phyloP scores from a whole-genome alignment of 1,284 basidiomycete species.

The Tranzscheliella williamsii region DNA sequence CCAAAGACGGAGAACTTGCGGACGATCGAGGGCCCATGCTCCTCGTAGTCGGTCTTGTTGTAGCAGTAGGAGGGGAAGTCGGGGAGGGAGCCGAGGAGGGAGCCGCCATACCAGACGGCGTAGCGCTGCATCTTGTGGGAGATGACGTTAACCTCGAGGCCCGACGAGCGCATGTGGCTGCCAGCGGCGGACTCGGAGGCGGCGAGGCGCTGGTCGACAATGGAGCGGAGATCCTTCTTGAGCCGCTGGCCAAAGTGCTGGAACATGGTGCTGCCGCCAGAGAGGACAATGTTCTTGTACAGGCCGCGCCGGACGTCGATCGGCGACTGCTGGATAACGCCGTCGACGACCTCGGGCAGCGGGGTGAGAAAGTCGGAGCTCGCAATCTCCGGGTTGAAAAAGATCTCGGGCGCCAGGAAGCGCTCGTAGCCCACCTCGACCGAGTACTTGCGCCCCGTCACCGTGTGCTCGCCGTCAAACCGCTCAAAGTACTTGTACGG shows the following conservation, averaged over 20 bases:
- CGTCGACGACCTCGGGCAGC: slow-evolving; percentile 92
- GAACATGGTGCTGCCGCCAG: slow-evolving; percentile 96
- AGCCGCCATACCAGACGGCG: slow-evolving; percentile 98
- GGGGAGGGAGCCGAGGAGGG: slow-evolving; percentile 71
- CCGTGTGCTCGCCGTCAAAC: slow-evolving; percentile 88
- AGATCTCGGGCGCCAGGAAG: slow-evolving; percentile 98
- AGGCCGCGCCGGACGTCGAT: slow-evolving; percentile 91
- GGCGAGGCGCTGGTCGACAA: slow-evolving; percentile 88
- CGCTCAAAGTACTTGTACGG: slow-evolving; percentile 95
- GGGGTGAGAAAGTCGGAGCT: slow-evolving; percentile 98
- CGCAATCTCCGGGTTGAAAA: slow-evolving; percentile 99
- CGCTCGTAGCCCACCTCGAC: slow-evolving; percentile 98
- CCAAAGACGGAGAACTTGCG: slow-evolving; percentile 55
- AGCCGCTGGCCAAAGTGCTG: slow-evolving; percentile 94
- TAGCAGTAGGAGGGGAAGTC: slow-evolving; percentile 98
- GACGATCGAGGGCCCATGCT: slow-evolving; percentile 86
- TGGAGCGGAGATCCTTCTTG: slow-evolving; percentile 89
- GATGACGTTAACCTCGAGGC: slow-evolving; percentile 73
- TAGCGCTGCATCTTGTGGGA: slow-evolving; percentile 97
- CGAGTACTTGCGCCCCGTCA: slow-evolving; percentile 86
- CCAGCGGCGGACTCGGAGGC: slow-evolving; percentile 77
- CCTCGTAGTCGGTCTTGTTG: slow-evolving; percentile 95
- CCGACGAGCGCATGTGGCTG: slow-evolving; percentile 68
- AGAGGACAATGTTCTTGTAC: slow-evolving; percentile 96
- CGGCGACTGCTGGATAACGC: slow-evolving; percentile 91